phyloP scores from a whole-genome alignment of 106 monocot species.

The Alisma plantagoaquatica region DNA sequence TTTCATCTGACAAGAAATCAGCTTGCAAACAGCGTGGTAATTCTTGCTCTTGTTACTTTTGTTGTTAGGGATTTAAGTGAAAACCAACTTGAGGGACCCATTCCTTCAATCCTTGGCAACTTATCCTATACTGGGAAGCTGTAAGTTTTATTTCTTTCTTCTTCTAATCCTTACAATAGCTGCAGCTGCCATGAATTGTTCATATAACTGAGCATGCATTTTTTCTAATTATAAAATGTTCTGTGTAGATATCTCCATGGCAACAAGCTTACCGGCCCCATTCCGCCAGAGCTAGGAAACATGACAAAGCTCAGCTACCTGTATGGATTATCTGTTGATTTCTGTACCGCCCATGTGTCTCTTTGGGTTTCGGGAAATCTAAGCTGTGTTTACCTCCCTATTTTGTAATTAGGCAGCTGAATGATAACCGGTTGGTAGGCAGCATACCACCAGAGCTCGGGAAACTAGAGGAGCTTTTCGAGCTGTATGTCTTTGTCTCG shows the following conservation, averaged over 20 bases:
- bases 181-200: too few species aligned
- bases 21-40: neutral
- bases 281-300: conserved; percentile 93
- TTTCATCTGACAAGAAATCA: too few species aligned
- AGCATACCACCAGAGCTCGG: conserved; percentile 83
- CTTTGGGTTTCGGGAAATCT: neutral
- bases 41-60: conserved; percentile 24
- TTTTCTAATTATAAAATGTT: neutral
- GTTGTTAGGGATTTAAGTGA: conserved; percentile 85
- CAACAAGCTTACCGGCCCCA: conserved; percentile 81
- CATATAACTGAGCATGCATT: neutral
- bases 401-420: conserved; percentile 46
- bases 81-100: conserved; percentile 74
- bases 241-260: conserved; percentile 76
- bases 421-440: conserved; percentile 69
- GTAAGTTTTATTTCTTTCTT: conserved; percentile 13
- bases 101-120: conserved; percentile 93
- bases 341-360: neutral
- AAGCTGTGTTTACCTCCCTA: neutral
- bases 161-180: too few species aligned
- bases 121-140: conserved; percentile 90
- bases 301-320: conserved; percentile 97
- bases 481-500: conserved; percentile 34
- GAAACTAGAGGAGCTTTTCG: conserved; percentile 81
- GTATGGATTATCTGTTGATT: conserved; percentile 22